Evolutionary conservation across 192 early-diverging fungal genomes (phyloP), one percentile per base, ranked within the genome.

Genomic region (Mortierella antarctica): DNA sequence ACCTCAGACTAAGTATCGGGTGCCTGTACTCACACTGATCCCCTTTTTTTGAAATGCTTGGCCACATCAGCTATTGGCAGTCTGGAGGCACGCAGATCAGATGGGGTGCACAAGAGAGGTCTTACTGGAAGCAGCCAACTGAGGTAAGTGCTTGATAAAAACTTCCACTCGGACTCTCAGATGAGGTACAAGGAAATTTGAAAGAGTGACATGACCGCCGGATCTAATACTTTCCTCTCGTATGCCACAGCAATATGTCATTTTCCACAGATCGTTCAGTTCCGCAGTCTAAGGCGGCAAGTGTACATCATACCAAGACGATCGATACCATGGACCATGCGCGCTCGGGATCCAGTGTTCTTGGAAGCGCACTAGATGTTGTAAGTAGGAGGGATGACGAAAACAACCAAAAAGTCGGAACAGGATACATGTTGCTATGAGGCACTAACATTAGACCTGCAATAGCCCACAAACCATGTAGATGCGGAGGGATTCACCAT

Each of bases 401-500:
- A 31, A 31, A 31, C 1, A 31, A 3, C 31, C 1, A 31, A 31
- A 31, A 3, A 31, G 31, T 31, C 31, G 31, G 31, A 31, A 31
- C 3, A 31, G 31, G 31, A 31, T 31, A 3, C 31, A 3, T 31
- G 1, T 31, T 31, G 31, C 31, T 3, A 31, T 2, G 31, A 31
- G 31, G 60, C 15, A 49, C 21, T 18, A 54, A 14, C n/a, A 39
- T 31, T 5, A n/a, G 21, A 46, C 15, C 21, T 5, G 18, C 41
- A 15, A 15, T 62, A 58, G 55, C 47, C 63, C 12, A 65, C 56
- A 39, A 71, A 73, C 48, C 40, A 77, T 5, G 79, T 89, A 0
- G 88, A 89, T 57, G 70, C 71, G 5, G 86, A 89, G 45, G 88
- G 88, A 10, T 89, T 81, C 62, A 75, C 86, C 8, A 86, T 89